phyloP scores from a whole-genome alignment of 2,329 filamentous ascomycete genomes.

The Talaromyces islandicus region DNA sequence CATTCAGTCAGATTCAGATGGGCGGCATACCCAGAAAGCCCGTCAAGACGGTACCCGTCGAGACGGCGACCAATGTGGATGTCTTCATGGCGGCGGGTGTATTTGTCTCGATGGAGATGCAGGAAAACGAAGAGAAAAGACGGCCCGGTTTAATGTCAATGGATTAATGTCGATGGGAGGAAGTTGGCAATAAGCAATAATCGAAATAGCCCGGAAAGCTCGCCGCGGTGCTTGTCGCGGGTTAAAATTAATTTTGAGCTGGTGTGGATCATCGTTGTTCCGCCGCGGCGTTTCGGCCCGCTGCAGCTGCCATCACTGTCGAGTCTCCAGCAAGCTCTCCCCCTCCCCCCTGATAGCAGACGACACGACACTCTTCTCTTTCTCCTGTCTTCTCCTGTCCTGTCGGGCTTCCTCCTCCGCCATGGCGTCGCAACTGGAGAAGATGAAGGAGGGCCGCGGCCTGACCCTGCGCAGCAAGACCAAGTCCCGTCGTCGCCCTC shows the following conservation, averaged over 20 bases:
- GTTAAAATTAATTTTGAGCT: constrained; percentile 13
- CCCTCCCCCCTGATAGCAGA: background rate
- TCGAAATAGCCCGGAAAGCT: background rate
- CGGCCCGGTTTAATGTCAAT: background rate
- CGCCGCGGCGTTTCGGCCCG: constrained; percentile 26
- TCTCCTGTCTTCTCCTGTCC: background rate
- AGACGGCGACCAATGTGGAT: constrained; percentile 53
- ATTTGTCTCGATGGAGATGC: background rate
- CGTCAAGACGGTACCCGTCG: constrained; percentile 53
- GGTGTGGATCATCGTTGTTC: constrained; percentile 30
- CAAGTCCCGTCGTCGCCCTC: constrained; percentile 44
- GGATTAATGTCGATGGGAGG: background rate
- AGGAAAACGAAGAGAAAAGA: background rate
- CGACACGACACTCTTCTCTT: background rate
- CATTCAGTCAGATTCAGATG: background rate
- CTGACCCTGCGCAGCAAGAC: constrained; percentile 63
- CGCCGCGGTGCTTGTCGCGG: background rate
- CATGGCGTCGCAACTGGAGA: constrained; percentile 8
- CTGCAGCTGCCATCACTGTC: background rate
- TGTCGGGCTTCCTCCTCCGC: background rate
- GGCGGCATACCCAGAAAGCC: constrained; percentile 46
- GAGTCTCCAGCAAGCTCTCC: too few relatives aligned
- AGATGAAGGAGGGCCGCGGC: constrained; percentile 47
- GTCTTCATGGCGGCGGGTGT: constrained; percentile 42
- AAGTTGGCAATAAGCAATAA: too few relatives aligned